phyloP scores from a whole-genome alignment of 2,329 filamentous ascomycete species.

The Huntiella abstrusa region DNA sequence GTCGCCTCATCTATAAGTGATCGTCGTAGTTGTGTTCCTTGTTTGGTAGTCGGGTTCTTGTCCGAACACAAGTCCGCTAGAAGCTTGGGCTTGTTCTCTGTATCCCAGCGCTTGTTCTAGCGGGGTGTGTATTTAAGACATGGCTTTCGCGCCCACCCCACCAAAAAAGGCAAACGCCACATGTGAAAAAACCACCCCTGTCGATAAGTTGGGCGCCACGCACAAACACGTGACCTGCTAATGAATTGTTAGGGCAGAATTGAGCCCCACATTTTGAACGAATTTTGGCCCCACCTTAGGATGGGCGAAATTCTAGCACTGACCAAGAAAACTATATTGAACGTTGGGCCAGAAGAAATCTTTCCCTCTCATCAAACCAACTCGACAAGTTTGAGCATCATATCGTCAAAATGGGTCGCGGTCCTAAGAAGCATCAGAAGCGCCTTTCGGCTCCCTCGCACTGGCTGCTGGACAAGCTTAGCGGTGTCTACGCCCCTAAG shows the following conservation, averaged over 20 bases:
- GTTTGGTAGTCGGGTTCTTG: too few relatives aligned
- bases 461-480: conserved; percentile 99
- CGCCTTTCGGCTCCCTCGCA: conserved; percentile 96
- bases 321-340: background rate
- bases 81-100: too few relatives aligned
- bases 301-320: background rate
- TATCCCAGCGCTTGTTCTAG: too few relatives aligned
- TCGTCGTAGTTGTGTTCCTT: too few relatives aligned
- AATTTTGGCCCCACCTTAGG: background rate
- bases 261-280: background rate
- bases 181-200: too few relatives aligned
- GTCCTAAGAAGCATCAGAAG: conserved; percentile 98
- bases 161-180: too few relatives aligned
- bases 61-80: too few relatives aligned
- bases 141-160: too few relatives aligned
- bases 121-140: too few relatives aligned
- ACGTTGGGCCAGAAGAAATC: background rate
- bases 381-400: conserved; percentile 15
- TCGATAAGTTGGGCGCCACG: background rate
- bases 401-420: conserved; percentile 40
- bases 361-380: conserved; percentile 7
- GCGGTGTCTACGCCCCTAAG: conserved; percentile 61
- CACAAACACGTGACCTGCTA: background rate
- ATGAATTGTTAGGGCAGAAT: conserved; percentile 2
- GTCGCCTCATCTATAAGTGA: too few relatives aligned